A percentile compares a stretch with the other conserved stretches of the same genome.
Conservation (phyloP, 257 asterid species). For the Schizonepeta tenuifolia region DNA sequence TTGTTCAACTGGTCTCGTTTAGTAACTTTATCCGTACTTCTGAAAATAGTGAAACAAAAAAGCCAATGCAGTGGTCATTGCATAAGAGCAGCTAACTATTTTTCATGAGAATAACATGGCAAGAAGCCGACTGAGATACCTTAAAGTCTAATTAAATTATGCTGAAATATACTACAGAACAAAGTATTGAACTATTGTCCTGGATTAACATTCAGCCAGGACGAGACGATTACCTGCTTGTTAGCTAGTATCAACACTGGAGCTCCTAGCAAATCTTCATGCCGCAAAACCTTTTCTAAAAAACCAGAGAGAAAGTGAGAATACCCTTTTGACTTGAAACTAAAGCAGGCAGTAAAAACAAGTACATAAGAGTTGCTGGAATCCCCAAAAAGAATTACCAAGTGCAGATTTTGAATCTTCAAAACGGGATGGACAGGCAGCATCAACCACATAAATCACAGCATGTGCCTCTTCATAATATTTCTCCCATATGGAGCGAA, state of each 20-base stretch:
- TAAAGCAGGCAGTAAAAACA: neutral
- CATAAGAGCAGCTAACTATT: conserved; percentile 1
- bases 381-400: conserved; percentile 47
- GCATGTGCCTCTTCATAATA: conserved; percentile 95
- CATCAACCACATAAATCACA: conserved; percentile 74
- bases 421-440: conserved; percentile 77
- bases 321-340: neutral
- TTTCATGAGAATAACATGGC: neutral
- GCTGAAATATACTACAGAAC: neutral
- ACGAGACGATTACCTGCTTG: conserved; percentile 64
- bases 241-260: conserved; percentile 80
- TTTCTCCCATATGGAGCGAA: conserved; percentile 92
- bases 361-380: neutral
- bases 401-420: conserved; percentile 89
- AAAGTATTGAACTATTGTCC: neutral
- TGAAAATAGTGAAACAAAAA: conserved; percentile 5
- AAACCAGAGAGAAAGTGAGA: conserved; percentile 15
- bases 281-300: conserved; percentile 81
- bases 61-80: neutral
- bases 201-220: neutral
- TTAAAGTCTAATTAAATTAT: neutral
- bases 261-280: conserved; percentile 87
- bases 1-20: neutral
- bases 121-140: conserved; percentile 11
- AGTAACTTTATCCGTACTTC: neutral